Evolutionary conservation across 2,329 filamentous ascomycete genomes (phyloP).

Genomic region (Monosporascus sp.): DNA sequence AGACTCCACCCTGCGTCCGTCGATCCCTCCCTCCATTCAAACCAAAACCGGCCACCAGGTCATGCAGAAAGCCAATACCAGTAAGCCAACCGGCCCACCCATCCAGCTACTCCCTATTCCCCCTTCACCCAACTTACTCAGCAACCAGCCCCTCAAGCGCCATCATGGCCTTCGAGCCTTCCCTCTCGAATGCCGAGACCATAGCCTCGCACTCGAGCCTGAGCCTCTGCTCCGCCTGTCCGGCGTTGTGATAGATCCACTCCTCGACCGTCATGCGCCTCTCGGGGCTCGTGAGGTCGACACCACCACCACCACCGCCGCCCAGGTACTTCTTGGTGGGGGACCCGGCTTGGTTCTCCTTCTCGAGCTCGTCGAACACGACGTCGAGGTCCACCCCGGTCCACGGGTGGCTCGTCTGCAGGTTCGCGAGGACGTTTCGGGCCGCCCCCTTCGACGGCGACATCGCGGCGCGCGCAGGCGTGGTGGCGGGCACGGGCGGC

Average conservation of each 20-base stretch:
- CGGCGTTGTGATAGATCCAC: conserved; percentile 82
- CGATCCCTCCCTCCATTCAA: too few relatives aligned
- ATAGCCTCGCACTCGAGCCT: conserved; percentile 77
- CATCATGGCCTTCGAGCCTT: conserved; percentile 73
- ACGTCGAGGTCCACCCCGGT: conserved; percentile 69
- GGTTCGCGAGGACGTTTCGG: conserved; percentile 45
- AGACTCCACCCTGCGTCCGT: too few relatives aligned
- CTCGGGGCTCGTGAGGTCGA: conserved; percentile 67
- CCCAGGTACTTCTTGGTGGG: conserved; percentile 38
- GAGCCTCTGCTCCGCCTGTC: conserved; percentile 72
- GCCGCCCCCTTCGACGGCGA: conserved; percentile 55
- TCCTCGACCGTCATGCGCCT: conserved; percentile 89
- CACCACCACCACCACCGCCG: conserved; percentile 34
- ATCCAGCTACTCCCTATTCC: background rate
- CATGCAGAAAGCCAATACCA: background rate
- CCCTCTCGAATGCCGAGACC: conserved; percentile 75
- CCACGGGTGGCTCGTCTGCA: conserved; percentile 62
- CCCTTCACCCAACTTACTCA: conserved; percentile 27
- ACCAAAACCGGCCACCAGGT: background rate
- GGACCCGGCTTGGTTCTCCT: conserved; percentile 44
- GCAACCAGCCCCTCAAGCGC: conserved; percentile 68
- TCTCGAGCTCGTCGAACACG: conserved; percentile 52
- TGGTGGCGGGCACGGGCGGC: conserved; percentile 40
- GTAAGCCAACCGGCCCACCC: background rate
- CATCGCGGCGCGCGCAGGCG: conserved; percentile 35